These are phyloP conservation scores for Helotiales sp. DNA, from an alignment of 2,329 filamentous ascomycete species.

Conservation along the genomic window DNA sequence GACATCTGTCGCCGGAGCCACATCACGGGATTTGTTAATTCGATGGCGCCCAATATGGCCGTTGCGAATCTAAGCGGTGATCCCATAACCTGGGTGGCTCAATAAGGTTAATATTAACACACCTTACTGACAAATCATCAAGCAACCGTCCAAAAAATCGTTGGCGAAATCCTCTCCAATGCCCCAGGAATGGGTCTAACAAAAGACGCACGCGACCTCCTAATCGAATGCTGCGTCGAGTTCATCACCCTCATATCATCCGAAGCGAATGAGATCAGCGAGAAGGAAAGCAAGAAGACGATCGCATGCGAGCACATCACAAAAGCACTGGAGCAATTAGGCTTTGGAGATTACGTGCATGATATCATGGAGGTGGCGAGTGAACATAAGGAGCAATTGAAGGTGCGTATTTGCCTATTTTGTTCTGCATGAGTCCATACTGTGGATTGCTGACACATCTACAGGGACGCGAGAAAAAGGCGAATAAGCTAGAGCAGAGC, in stretches of 20 bases:
- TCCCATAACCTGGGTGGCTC: too few species aligned
- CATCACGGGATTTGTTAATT: neutral
- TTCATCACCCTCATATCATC: constrained; percentile 99
- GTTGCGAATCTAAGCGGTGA: too few species aligned
- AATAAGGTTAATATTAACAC: neutral
- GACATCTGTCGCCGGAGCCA: neutral
- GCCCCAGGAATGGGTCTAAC: constrained; percentile 83
- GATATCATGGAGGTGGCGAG: constrained; percentile 85
- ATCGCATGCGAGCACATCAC: constrained; percentile 98
- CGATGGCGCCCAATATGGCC: too few species aligned
- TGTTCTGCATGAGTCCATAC: neutral
- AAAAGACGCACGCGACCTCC: constrained; percentile 90
- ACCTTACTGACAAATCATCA: constrained; percentile 14
- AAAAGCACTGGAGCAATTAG: constrained; percentile 88
- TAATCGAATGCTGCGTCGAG: constrained; percentile 99
- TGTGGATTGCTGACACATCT: constrained; percentile 10
- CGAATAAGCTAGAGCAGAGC: constrained; percentile 95
- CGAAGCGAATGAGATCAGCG: constrained; percentile 97
- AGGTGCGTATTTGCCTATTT: constrained; percentile 59
- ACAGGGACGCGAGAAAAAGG: constrained; percentile 92
- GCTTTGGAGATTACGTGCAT: constrained; percentile 89
- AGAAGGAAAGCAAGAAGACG: constrained; percentile 99
- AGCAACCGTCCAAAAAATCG: constrained; percentile 82
- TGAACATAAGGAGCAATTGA: constrained; percentile 91
- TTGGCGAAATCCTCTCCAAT: constrained; percentile 86